phyloP scores from a whole-genome alignment of 306 rosid genomes.

The Glycine latifolia region DNA sequence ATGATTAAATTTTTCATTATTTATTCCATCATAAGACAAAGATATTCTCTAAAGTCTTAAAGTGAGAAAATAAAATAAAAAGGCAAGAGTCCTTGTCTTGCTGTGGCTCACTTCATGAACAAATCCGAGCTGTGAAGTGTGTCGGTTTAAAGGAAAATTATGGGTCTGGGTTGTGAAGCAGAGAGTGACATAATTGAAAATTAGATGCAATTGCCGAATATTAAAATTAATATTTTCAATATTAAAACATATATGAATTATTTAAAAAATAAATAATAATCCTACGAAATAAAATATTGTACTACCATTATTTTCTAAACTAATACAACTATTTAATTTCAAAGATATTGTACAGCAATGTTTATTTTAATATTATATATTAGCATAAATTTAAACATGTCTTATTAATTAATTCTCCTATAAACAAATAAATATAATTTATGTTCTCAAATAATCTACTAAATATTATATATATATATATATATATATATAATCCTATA shows the following conservation, averaged over 20 bases:
- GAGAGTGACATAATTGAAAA: not conserved
- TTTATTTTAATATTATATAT: too few species aligned
- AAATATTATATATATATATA: too few species aligned
- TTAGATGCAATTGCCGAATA: not conserved
- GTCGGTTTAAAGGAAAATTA: conserved; percentile 24
- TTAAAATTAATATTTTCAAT: not conserved
- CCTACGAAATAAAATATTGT: not conserved
- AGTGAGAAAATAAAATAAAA: not conserved
- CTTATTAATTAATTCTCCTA: too few species aligned
- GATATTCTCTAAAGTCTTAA: conserved; percentile 38
- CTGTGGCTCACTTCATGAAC: conserved; percentile 38
- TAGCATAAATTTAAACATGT: too few species aligned
- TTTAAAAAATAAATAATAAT: not conserved
- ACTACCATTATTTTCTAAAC: not conserved
- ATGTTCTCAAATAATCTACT: too few species aligned
- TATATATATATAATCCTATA: too few species aligned
- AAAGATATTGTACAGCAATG: too few species aligned
- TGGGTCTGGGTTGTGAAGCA: not conserved
- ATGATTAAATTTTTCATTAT: conserved; percentile 19
- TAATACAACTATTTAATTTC: not conserved
- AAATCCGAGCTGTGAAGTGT: conserved; percentile 10
- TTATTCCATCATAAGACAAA: conserved; percentile 49
- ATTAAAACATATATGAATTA: not conserved
- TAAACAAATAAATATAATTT: too few species aligned
- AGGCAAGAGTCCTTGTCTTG: conserved; percentile 39